Base-by-base conservation (phyloP, 305 asterid species). In the Withania somnifera region DNA sequence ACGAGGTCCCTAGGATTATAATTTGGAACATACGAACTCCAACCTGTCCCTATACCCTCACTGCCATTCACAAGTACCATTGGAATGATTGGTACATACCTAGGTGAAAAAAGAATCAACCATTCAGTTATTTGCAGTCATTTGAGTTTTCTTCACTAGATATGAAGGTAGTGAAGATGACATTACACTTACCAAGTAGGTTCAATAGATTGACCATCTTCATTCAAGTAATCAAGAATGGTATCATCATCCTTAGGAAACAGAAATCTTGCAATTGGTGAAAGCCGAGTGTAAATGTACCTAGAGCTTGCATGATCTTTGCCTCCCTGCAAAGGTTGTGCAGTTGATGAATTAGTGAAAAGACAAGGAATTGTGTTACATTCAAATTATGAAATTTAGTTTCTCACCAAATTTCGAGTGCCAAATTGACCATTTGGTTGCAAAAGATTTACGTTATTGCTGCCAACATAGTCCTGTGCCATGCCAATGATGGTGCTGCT, bases 21-120 rank as follows among this genome's bases (percentile, higher is more conserved):
- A 85, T 97, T 95, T 7, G 98, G 98, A 38, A 97, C 83, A 50
- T 79, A 94, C 14, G 99, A 77, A 86, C 99, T 97, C 99, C 99
- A 97, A 42, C 98, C 98, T 34, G 99, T 94, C 69, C 99, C 99
- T 63, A 97, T 97, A 71, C 98, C 99, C 91, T 97, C 99, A 89
- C 98, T 92, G 56, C 99, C 99, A 88, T 97, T 97, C 53, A 97
- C 97, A 24, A 97, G 86, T 81, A 93, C 98, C 90, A 84, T 81
- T 30, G 98, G 99, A 83, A 97, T 92, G 81, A 88, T 88, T 4
- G 99, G 99, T 68, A 92, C 87, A 75, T 91, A 97, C 99, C 99
- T 95, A 68, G 51, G 81, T 53, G n/a, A 61, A 2, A 79, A 83
- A 64, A 66, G 51, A 80, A 63, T 67, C 73, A 88, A 77, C 69